Conservation (phyloP, 2,329 filamentous ascomycete species). For the Sporothrix schenckii region DNA sequence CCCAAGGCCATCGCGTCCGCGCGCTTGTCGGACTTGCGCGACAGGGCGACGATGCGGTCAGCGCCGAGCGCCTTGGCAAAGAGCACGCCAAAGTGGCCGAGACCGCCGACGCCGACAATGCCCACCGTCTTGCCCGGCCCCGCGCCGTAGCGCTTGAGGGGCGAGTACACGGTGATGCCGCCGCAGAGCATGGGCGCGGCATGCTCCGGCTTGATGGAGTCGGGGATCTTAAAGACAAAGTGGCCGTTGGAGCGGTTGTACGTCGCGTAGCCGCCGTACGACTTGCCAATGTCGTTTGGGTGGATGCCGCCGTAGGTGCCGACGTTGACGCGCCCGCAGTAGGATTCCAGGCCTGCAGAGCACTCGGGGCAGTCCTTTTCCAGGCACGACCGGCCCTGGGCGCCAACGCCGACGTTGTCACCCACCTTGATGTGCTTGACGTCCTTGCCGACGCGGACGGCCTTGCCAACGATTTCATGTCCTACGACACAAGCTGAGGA, state of each 20-base stretch:
- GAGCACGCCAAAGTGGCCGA: constrained; percentile 37
- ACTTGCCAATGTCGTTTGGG: constrained; percentile 48
- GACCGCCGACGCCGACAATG: constrained; percentile 36
- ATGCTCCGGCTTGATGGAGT: constrained; percentile 35
- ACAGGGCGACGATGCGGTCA: constrained; percentile 35
- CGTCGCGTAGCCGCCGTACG: constrained; percentile 36
- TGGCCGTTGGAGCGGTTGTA: constrained; percentile 46
- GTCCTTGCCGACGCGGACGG: constrained; percentile 56
- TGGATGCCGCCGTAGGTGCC: constrained; percentile 33
- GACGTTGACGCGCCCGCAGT: constrained; percentile 31
- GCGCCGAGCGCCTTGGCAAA: constrained; percentile 36
- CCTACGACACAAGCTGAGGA: constrained; percentile 56
- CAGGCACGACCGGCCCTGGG: constrained; percentile 33
- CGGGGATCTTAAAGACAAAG: constrained; percentile 44
- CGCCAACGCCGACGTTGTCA: constrained; percentile 37
- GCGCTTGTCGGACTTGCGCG: constrained; percentile 33
- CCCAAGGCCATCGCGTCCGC: constrained; percentile 33
- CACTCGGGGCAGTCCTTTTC: constrained; percentile 44
- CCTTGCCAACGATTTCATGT: constrained; percentile 66
- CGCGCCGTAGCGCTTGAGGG: constrained; percentile 32
- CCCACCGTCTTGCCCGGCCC: constrained; percentile 37
- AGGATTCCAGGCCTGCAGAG: constrained; percentile 22
- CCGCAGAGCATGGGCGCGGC: constrained; percentile 39
- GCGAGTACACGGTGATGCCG: constrained; percentile 35
- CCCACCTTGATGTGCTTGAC: constrained; percentile 47